A percentile compares a stretch with the other conserved stretches of the same genome.
phyloP scores from a whole-genome alignment of 2,329 filamentous ascomycete genomes.

The Xylaria sp. region DNA sequence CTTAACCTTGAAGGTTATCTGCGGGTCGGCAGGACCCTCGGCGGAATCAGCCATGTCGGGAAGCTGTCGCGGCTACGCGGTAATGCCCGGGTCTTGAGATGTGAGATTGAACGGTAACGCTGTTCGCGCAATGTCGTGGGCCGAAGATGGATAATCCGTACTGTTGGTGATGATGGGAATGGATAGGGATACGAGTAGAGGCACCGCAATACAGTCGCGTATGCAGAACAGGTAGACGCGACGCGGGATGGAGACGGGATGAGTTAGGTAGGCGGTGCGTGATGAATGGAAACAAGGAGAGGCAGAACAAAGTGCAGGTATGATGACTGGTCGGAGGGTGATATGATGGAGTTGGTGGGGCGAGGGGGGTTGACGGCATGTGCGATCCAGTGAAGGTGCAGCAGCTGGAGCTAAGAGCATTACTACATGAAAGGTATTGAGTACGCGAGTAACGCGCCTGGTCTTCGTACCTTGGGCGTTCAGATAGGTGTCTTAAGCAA shows the following conservation, averaged over 20 bases:
- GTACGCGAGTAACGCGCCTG: too few species aligned
- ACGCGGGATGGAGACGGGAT: not conserved
- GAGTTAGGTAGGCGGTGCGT: too few species aligned
- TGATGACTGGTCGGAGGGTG: not conserved
- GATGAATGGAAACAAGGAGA: not conserved
- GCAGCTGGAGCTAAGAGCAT: too few species aligned
- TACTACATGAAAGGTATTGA: too few species aligned
- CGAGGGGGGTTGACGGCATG: not conserved
- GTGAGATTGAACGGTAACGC: not conserved
- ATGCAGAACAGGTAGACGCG: not conserved
- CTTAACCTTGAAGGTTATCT: conserved; percentile 95
- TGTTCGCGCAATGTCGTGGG: not conserved
- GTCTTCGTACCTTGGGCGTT: too few species aligned
- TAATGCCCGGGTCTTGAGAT: not conserved
- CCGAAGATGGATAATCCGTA: not conserved
- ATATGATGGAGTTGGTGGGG: conserved; percentile 1
- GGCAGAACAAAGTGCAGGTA: not conserved
- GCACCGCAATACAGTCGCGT: not conserved
- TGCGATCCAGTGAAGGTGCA: too few species aligned
- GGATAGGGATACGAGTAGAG: not conserved
- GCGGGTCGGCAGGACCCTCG: conserved; percentile 58
- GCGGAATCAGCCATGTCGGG: conserved; percentile 60
- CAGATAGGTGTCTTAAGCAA: too few species aligned
- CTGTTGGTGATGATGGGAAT: not conserved
- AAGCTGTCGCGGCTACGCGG: not conserved